These are phyloP conservation scores for Macrolepiota albuminosa DNA, from an alignment of 768 basidiomycete species.

Conservation along the genomic window DNA sequence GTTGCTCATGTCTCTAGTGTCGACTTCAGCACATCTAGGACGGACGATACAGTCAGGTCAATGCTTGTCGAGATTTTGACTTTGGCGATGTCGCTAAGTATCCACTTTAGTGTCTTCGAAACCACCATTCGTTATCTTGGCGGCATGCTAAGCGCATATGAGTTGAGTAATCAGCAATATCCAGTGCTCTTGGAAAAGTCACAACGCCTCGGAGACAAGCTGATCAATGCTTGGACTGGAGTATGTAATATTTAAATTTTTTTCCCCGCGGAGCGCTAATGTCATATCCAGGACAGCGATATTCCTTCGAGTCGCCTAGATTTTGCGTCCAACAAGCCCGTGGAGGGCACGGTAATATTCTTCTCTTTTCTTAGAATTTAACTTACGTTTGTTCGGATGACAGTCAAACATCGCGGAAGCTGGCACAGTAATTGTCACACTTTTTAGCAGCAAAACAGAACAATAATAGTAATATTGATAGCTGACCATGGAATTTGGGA, in stretches of 20 bases:
- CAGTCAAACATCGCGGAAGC: conserved; percentile 56
- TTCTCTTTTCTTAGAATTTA: background rate
- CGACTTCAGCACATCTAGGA: conserved; percentile 43
- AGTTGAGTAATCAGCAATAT: conserved; percentile 51
- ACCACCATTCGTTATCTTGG: conserved; percentile 72
- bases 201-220: conserved; percentile 54
- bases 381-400: background rate
- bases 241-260: conserved; percentile 28
- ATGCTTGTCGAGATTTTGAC: background rate
- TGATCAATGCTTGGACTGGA: conserved; percentile 56
- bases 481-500: conserved; percentile 55
- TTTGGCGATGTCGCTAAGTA: background rate
- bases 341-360: conserved; percentile 17
- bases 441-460: background rate
- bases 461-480: conserved; percentile 15
- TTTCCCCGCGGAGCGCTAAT: background rate
- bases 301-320: conserved; percentile 38
- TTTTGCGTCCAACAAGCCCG: conserved; percentile 41
- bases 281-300: conserved; percentile 26
- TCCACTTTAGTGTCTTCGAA: conserved; percentile 55
- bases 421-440: conserved; percentile 34
- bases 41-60: conserved; percentile 26
- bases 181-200: conserved; percentile 54
- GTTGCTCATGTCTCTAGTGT: conserved; percentile 36
- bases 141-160: conserved; percentile 66